Evolutionary conservation across 495 filamentous ascomycete genomes (phyloP).

Genomic region (Tuber indicum): DNA sequence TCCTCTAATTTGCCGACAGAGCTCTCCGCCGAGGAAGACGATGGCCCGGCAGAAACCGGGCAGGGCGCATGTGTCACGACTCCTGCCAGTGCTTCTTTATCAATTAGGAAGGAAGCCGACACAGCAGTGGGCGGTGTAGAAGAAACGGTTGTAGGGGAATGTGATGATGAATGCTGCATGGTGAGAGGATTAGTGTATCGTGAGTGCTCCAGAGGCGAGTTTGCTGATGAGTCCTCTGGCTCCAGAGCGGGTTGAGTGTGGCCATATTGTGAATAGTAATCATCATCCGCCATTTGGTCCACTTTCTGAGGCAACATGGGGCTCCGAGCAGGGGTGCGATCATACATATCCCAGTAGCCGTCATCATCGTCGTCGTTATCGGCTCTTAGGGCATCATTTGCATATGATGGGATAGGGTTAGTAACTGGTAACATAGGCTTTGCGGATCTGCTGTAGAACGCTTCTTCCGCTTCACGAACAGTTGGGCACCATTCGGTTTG

Average conservation of each 20-base stretch:
- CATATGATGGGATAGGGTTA: slow-evolving; percentile 17
- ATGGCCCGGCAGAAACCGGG: slow-evolving; percentile 40
- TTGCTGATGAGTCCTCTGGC: slow-evolving; percentile 32
- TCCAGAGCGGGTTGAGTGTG: slow-evolving; percentile 89
- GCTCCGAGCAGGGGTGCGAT: slow-evolving; percentile 71
- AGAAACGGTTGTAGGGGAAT: slow-evolving; percentile 27
- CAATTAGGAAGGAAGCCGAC: slow-evolving; percentile 21
- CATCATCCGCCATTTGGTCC: slow-evolving; percentile 51
- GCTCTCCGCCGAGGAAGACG: slow-evolving; percentile 44
- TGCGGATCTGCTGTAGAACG: slow-evolving; percentile 40
- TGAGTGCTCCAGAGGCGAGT: slow-evolving; percentile 27
- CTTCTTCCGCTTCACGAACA: slow-evolving; percentile 40
- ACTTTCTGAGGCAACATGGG: slow-evolving; percentile 52
- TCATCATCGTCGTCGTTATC: slow-evolving; percentile 71
- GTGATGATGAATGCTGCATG: slow-evolving; percentile 11
- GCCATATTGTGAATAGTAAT: slow-evolving; percentile 82
- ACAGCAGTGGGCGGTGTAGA: slow-evolving; percentile 28
- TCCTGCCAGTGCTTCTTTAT: slow-evolving; percentile 32
- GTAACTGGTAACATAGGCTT: slow-evolving; percentile 10
- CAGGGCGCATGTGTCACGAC: slow-evolving; percentile 25
- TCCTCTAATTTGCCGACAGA: slow-evolving; percentile 61
- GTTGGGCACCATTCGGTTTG: slow-evolving; percentile 30
- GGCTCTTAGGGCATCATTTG: not conserved
- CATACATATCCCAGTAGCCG: slow-evolving; percentile 92
- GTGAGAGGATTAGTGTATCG: slow-evolving; percentile 16